phyloP scores from a whole-genome alignment of 176 grass and related monocot species.

The Juncus inflexus region DNA sequence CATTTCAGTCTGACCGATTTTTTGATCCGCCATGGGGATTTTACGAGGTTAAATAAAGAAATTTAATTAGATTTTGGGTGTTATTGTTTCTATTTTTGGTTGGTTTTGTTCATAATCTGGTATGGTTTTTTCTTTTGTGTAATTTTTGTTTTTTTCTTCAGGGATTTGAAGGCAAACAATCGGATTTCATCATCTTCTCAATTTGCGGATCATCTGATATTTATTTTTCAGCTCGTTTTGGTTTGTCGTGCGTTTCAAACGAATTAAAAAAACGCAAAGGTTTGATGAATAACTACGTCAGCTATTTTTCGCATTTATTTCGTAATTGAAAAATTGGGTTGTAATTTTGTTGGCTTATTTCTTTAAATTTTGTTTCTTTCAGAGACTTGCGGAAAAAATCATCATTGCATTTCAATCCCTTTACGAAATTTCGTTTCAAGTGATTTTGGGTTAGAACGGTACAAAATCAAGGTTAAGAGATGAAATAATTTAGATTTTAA shows the following conservation, averaged over 20 bases:
- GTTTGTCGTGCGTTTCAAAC: constrained; percentile 7
- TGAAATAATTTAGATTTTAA: background rate
- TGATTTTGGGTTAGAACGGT: background rate
- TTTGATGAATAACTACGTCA: background rate
- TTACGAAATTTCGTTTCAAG: background rate
- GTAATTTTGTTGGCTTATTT: background rate
- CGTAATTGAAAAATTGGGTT: background rate
- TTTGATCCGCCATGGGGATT: background rate
- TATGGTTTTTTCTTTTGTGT: background rate
- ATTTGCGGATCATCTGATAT: background rate
- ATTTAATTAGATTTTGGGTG: background rate
- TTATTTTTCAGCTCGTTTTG: background rate
- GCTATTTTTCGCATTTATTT: background rate
- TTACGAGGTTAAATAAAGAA: background rate
- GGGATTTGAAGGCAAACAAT: background rate
- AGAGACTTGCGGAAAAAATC: background rate
- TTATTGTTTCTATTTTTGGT: background rate
- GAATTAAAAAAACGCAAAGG: constrained; percentile 6
- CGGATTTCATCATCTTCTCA: background rate
- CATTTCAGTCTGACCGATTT: no score
- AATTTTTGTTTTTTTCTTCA: background rate
- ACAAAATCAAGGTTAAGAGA: background rate
- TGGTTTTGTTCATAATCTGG: background rate
- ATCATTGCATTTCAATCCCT: no score
- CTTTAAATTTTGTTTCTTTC: constrained; percentile 11